Conservation (phyloP, 2,329 filamentous ascomycete species). For the Raffaelea ambrosiae region DNA sequence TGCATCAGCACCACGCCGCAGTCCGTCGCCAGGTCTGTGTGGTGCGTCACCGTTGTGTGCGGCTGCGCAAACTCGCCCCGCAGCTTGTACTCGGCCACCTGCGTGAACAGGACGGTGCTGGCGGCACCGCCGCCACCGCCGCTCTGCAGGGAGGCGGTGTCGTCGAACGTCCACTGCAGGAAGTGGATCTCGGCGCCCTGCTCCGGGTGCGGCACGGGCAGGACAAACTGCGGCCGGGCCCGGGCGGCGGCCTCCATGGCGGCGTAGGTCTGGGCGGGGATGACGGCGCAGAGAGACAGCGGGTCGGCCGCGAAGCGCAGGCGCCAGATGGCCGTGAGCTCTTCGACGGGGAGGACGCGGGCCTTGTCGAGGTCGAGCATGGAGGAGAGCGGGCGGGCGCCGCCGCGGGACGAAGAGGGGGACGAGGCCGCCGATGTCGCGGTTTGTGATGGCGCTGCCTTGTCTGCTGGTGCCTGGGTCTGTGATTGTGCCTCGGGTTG, state of each 20-base stretch:
- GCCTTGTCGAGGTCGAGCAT: conserved; percentile 74
- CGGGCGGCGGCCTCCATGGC: conserved; percentile 64
- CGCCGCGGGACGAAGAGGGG: conserved; percentile 22
- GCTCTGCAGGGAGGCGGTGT: too few species aligned
- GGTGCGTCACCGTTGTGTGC: conserved; percentile 90
- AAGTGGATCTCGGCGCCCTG: conserved; percentile 88
- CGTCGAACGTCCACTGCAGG: conserved; percentile 92
- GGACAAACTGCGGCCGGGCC: conserved; percentile 76
- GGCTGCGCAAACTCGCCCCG: conserved; percentile 83
- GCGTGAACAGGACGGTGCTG: conserved; percentile 81
- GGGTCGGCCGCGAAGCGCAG: conserved; percentile 69
- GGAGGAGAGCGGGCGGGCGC: conserved; percentile 32
- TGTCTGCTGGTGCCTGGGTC: not conserved
- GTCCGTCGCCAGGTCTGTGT: conserved; percentile 66
- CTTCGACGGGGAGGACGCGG: conserved; percentile 61
- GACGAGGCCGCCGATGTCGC: not conserved
- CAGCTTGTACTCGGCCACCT: conserved; percentile 86
- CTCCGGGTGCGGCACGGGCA: conserved; percentile 65
- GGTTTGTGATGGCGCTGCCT: too few species aligned
- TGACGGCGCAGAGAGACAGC: conserved; percentile 72
- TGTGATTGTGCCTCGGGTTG: not conserved
- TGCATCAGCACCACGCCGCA: conserved; percentile 81
- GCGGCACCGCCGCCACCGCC: conserved; percentile 25
- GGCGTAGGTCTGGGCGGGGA: conserved; percentile 65
- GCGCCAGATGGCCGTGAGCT: conserved; percentile 85